Evolutionary conservation across 1,284 basidiomycete species (phyloP).

Genomic region (Puccinia hordei): DNA sequence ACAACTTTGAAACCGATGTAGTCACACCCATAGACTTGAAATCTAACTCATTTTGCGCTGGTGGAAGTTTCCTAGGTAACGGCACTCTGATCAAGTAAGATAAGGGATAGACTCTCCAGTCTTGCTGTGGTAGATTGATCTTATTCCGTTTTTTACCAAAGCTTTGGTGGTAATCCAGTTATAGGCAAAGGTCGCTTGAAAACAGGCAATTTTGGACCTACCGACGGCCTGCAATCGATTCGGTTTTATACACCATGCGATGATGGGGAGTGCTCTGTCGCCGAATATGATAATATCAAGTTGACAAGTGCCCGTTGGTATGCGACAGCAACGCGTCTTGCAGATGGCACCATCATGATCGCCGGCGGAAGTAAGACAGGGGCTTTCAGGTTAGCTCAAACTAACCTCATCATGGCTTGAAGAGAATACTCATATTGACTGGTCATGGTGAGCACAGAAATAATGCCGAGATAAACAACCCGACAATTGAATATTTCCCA

Average conservation of each 20-base stretch:
- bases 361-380: conserved; percentile 24
- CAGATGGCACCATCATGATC: conserved; percentile 57
- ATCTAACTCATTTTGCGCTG: conserved; percentile 86
- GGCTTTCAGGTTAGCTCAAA: conserved; percentile 50
- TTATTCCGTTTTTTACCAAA: neutral
- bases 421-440: conserved; percentile 23
- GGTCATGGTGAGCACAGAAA: conserved; percentile 52
- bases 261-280: conserved; percentile 66
- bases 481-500: conserved; percentile 53
- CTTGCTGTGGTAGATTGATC: neutral
- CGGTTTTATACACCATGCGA: conserved; percentile 72
- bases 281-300: conserved; percentile 65
- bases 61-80: conserved; percentile 73
- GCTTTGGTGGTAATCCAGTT: conserved; percentile 74
- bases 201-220: conserved; percentile 70
- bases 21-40: conserved; percentile 69
- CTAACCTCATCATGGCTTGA: conserved; percentile 9
- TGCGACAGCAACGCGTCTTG: conserved; percentile 69
- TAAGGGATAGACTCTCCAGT: neutral
- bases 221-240: conserved; percentile 72
- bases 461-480: conserved; percentile 36
- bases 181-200: conserved; percentile 69
- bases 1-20: conserved; percentile 68
- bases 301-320: conserved; percentile 78
- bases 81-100: conserved; percentile 69